Evolutionary conservation across 2,329 filamentous ascomycete genomes (phyloP).

Genomic region (Fusarium begoniae): DNA sequence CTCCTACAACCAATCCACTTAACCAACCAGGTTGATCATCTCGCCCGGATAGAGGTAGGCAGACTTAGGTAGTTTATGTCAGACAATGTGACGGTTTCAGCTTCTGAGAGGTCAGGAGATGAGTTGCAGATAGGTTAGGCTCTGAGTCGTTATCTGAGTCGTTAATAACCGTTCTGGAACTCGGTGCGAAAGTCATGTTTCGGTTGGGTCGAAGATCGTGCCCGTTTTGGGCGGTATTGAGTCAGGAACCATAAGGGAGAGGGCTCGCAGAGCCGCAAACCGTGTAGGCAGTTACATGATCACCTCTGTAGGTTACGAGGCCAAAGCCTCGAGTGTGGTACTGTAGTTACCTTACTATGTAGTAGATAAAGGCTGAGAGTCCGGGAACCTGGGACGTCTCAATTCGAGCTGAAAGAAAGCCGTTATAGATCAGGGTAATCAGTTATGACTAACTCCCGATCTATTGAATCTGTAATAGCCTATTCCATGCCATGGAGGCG

Average conservation of each 20-base stretch:
- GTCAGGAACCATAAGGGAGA: slow-evolving; percentile 13
- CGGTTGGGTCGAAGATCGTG: slow-evolving; percentile 27
- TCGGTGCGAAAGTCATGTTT: slow-evolving; percentile 7
- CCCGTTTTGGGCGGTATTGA: slow-evolving; percentile 12
- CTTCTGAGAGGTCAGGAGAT: not conserved
- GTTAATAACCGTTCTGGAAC: slow-evolving; percentile 29
- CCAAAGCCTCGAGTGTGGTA: not conserved
- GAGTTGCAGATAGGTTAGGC: not conserved
- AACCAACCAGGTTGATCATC: not conserved
- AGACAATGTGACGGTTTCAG: slow-evolving; percentile 12
- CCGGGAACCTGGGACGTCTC: not conserved
- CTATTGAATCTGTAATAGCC: not conserved
- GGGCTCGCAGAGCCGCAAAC: slow-evolving; percentile 26
- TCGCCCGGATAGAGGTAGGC: not conserved
- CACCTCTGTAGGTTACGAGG: not conserved
- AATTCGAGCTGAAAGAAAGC: not conserved
- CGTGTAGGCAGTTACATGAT: not conserved
- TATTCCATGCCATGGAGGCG: not conserved
- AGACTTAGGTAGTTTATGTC: not conserved
- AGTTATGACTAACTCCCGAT: not conserved
- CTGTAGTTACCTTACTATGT: not conserved
- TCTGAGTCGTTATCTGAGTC: slow-evolving; percentile 6
- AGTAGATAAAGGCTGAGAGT: not conserved
- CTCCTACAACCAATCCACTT: slow-evolving; percentile 11
- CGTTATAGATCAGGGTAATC: not conserved